Evolutionary conservation across 495 filamentous ascomycete species (phyloP).

Genomic region (Talaromyces nanjingensis): DNA sequence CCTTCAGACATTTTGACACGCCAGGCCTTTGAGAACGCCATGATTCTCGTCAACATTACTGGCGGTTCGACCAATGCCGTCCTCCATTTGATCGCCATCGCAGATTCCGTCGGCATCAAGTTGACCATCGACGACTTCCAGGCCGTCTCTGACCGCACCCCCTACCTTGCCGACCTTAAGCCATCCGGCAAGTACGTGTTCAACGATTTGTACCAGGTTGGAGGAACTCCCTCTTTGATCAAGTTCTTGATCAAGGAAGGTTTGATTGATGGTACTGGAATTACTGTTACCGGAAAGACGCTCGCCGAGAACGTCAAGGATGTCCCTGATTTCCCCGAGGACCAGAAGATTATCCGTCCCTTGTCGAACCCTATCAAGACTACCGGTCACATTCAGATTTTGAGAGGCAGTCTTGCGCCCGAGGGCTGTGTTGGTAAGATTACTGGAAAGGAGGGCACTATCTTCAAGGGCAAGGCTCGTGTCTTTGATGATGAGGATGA

Average conservation of each 20-base stretch:
- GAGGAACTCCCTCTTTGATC: slow-evolving; percentile 83
- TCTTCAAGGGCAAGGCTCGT: slow-evolving; percentile 79
- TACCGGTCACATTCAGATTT: slow-evolving; percentile 95
- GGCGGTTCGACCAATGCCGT: slow-evolving; percentile 97
- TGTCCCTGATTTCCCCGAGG: slow-evolving; percentile 66
- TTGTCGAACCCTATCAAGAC: slow-evolving; percentile 86
- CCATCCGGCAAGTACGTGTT: slow-evolving; percentile 97
- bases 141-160: slow-evolving; percentile 79
- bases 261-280: slow-evolving; percentile 75
- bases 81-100: slow-evolving; percentile 93
- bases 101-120: slow-evolving; percentile 86
- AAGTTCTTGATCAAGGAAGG: slow-evolving; percentile 90
- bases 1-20: slow-evolving; percentile 87
- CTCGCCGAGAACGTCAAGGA: slow-evolving; percentile 83
- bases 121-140: slow-evolving; percentile 98
- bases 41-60: slow-evolving; percentile 90
- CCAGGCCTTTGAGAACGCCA: slow-evolving; percentile 91
- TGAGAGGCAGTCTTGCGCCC: slow-evolving; percentile 83
- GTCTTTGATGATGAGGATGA: slow-evolving; percentile 81
- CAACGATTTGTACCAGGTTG: slow-evolving; percentile 82
- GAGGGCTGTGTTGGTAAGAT: slow-evolving; percentile 96
- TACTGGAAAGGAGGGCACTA: slow-evolving; percentile 92
- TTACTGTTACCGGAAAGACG: slow-evolving; percentile 94
- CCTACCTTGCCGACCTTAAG: slow-evolving; percentile 94
- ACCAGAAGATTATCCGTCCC: slow-evolving; percentile 89